Evolutionary conservation across 371 early-diverging fungal species (phyloP), one percentile per base, ranked within the genome.

Genomic region (Blakeslea trispora): DNA sequence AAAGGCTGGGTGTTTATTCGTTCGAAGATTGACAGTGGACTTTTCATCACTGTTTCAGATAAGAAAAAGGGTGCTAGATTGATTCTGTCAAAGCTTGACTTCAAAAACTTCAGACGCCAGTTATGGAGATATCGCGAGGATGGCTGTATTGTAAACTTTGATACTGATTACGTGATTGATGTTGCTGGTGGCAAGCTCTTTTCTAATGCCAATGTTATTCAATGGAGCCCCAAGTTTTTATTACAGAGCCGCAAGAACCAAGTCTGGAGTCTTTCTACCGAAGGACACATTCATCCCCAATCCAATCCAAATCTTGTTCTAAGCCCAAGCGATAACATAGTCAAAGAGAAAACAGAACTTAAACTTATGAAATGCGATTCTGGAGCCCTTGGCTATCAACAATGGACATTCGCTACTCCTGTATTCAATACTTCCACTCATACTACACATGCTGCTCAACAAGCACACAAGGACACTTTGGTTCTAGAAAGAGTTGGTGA

Each of bases 91-190:
- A 74, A 72, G 47, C 21, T 78, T 8, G 66, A 71, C 17, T 57
- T 49, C 49, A 68, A 68, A 59, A 55, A 31, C 17, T 78, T 64
- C 61, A 62, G 69, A 51, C 65, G 75, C 17, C 84, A 83, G 61
- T 50, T 85, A 43, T 85, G 86, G 86, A 59, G 67, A 45, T 78
- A 74, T 45, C 77, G 80, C 31, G 71, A 79, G 11, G 75, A 74
- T 46, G 77, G 79, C 32, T 82, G 73, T 50, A 40, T 85, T 8
- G 62, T 74, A 50, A 83, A 83, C 54, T 72, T 82, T 58, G 79
- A 64, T 37, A 72, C 84, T 28, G 66, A 71, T 21, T 77, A 70
- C 31, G 84, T 80, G 9, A 73, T 85, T 52, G 86, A 85, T 49
- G 64, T 72, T 34, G 79, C 78, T 17, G 71, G 66, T 39, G 79